Evolutionary conservation across 2,329 filamentous ascomycete species (phyloP).

Genomic region (Xylaria sp.): DNA sequence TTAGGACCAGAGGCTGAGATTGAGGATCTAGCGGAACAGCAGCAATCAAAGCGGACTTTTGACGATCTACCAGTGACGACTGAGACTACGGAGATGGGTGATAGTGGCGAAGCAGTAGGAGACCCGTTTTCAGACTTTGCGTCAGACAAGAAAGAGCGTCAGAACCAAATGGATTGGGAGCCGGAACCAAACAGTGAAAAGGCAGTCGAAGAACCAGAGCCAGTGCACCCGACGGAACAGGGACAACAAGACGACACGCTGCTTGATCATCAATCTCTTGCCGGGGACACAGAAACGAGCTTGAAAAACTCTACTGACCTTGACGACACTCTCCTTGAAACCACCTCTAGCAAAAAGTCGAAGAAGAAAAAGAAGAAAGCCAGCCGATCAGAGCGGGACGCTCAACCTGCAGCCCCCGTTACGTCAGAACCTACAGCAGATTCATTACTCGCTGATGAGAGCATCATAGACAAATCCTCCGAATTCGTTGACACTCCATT

Average conservation of each 20-base stretch:
- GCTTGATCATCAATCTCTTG: constrained; percentile 40
- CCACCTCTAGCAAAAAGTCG: constrained; percentile 44
- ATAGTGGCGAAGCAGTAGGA: constrained; percentile 25
- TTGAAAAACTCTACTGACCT: constrained; percentile 39
- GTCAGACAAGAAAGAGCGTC: constrained; percentile 30
- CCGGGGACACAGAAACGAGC: constrained; percentile 39
- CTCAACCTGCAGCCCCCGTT: constrained; percentile 26
- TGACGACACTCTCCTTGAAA: constrained; percentile 39
- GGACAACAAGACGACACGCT: constrained; percentile 32
- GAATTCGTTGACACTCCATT: constrained; percentile 12
- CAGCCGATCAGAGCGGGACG: constrained; percentile 35
- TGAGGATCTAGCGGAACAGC: constrained; percentile 33
- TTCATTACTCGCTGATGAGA: constrained; percentile 19
- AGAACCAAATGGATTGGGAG: constrained; percentile 35
- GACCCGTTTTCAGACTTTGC: constrained; percentile 28
- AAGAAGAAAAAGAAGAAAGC: constrained; percentile 51
- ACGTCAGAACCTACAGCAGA: constrained; percentile 36
- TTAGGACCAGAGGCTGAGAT: constrained; percentile 43
- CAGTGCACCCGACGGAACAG: constrained; percentile 30
- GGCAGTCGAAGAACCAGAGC: constrained; percentile 26
- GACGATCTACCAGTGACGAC: constrained; percentile 32
- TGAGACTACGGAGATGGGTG: constrained; percentile 31
- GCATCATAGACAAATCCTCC: constrained; percentile 7
- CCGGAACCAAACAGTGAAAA: constrained; percentile 29
- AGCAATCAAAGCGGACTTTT: constrained; percentile 38